phyloP scores from a whole-genome alignment of 2,329 filamentous ascomycete species.

The Neurospora sp. region DNA sequence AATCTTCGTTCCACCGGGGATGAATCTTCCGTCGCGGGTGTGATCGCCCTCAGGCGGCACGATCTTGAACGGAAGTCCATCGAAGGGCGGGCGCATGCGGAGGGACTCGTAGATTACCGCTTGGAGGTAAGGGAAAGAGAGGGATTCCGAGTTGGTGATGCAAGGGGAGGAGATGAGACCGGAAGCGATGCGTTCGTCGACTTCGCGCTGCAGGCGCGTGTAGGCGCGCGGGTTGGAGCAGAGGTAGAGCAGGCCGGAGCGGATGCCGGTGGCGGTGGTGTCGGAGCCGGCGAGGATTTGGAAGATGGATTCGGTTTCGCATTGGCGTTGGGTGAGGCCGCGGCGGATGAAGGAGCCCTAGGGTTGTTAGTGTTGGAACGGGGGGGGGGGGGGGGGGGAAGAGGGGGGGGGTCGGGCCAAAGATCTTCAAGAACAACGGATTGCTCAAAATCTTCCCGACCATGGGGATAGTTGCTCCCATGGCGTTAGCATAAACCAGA shows the following conservation, averaged over 20 bases:
- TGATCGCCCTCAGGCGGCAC: conserved; percentile 20
- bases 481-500: not conserved
- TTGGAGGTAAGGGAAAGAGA: conserved; percentile 16
- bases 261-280: conserved; percentile 21
- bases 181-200: conserved; percentile 9
- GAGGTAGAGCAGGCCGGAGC: conserved; percentile 19
- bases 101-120: conserved; percentile 18
- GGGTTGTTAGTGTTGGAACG: not conserved
- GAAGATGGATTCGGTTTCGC: conserved; percentile 12
- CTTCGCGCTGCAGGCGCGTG: conserved; percentile 13
- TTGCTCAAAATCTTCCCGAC: conserved; percentile 28
- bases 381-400: too few species aligned
- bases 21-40: conserved; percentile 20
- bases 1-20: conserved; percentile 22
- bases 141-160: conserved; percentile 10
- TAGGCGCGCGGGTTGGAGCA: conserved; percentile 18
- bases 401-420: conserved; percentile 23
- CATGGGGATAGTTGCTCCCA: conserved; percentile 28
- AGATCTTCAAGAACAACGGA: conserved; percentile 23
- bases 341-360: conserved; percentile 14
- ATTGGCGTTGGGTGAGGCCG: conserved; percentile 10
- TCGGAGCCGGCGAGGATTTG: conserved; percentile 21
- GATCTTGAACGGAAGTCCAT: conserved; percentile 16
- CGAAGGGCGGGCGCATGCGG: conserved; percentile 16
- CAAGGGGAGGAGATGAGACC: conserved; percentile 8